These are phyloP conservation scores for Mycena kentingensis DNA, from an alignment of 768 basidiomycete genomes.

Conservation along the genomic window DNA sequence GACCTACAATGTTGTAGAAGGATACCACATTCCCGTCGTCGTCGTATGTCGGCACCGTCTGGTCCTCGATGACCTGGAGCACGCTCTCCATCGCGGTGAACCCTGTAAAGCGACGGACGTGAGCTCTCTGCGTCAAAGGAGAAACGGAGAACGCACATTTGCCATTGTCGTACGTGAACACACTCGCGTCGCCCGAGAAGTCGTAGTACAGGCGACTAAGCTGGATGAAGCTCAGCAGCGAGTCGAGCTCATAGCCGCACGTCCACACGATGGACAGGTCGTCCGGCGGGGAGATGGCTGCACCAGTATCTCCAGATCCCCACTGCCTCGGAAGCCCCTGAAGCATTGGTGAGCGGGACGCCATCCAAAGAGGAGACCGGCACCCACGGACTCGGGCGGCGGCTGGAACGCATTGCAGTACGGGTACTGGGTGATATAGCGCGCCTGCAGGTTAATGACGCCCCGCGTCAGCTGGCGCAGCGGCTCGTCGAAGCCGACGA, in stretches of 20 bases:
- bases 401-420: conserved; percentile 25
- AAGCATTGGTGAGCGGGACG: conserved; percentile 44
- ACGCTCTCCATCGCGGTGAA: conserved; percentile 18
- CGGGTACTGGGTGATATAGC: conserved; percentile 17
- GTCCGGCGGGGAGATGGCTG: conserved; percentile 37
- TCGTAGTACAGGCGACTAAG: conserved; percentile 52
- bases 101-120: conserved; percentile 1
- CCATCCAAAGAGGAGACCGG: background rate
- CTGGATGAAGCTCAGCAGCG: conserved; percentile 56
- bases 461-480: conserved; percentile 51
- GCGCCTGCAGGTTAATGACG: conserved; percentile 53
- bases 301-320: conserved; percentile 9
- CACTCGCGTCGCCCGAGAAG: conserved; percentile 47
- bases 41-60: conserved; percentile 14
- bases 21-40: conserved; percentile 14
- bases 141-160: conserved; percentile 38
- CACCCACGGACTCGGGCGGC: conserved; percentile 10
- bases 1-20: conserved; percentile 18
- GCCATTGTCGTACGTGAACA: conserved; percentile 41
- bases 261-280: conserved; percentile 53
- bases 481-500: conserved; percentile 42
- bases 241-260: conserved; percentile 64
- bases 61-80: conserved; percentile 16
- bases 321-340: conserved; percentile 33
- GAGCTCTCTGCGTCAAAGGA: background rate